Percentiles rank a stretch among this genome's conserved stretches.
These are phyloP conservation scores for Sporodiniella umbellata DNA, from an alignment of 371 early-diverging fungal genomes.

Conservation along the genomic window DNA sequence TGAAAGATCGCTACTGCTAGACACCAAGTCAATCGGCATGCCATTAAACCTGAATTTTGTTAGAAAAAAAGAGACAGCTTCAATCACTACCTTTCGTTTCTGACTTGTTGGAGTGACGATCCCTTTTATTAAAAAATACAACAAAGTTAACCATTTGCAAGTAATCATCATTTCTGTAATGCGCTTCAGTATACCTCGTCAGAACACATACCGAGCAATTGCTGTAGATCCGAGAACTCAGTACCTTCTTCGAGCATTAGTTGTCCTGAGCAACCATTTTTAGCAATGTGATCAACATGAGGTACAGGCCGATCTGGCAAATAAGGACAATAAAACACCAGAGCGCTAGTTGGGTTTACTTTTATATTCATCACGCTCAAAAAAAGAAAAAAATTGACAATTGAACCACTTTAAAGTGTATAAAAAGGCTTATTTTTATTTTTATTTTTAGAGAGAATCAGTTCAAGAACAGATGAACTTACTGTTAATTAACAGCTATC, in stretches of 20 bases:
- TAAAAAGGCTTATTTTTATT: too few relatives aligned
- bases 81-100: neutral
- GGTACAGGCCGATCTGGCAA: constrained; percentile 1
- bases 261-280: constrained; percentile 16
- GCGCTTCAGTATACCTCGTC: neutral
- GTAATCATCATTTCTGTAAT: neutral
- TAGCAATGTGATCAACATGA: neutral
- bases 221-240: constrained; percentile 9
- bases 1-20: constrained; percentile 4
- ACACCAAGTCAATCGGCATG: constrained; percentile 17
- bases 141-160: too few relatives aligned
- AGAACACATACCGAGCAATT: constrained; percentile 9
- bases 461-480: too few relatives aligned
- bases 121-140: neutral
- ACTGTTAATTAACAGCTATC: too few relatives aligned
- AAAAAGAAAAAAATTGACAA: too few relatives aligned
- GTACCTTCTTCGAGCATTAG: constrained; percentile 9
- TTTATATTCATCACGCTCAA: too few relatives aligned
- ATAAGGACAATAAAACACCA: constrained; percentile 14
- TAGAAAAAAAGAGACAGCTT: neutral
- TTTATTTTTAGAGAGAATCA: too few relatives aligned
- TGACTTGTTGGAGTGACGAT: neutral
- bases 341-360: constrained; percentile 8
- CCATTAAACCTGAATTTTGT: constrained; percentile 25
- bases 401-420: too few relatives aligned